Base-by-base conservation (phyloP, 2,329 filamentous ascomycete species). In the Trichoderma brevicompactum region DNA sequence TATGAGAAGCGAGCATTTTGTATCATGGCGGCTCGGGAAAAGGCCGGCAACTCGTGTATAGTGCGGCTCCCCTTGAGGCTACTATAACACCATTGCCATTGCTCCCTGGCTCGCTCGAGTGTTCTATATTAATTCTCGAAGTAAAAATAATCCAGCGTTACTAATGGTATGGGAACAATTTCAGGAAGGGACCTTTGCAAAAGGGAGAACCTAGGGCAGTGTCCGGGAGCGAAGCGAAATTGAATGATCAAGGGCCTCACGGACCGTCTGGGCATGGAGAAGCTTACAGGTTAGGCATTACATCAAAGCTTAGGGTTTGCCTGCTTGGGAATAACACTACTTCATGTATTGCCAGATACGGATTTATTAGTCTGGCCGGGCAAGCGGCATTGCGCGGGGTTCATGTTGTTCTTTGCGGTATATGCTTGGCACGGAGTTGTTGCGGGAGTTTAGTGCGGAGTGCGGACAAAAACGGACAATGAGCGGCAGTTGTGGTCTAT, bases 211-310 rank as follows among this genome's bases (percentile, higher is more conserved):
- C 23, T 5, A 28, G 36, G 38, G 49, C n/a, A 53, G n/a, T 28
- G 23, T n/a, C 32, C 48, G 10, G 38, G 5, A 44, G 58, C n/a
- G 46, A 62, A 62, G 58, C 58, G 58, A 62, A 28, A 62, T 62
- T 62, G 58, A 52, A 32, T 3, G 15, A 49, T 43, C 38, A 61
- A 50, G 58, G 58, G 28, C 19, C 28, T 53, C 48, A 10, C 36
- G 28, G 58, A 53, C 48, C 38, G 15, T 19, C n/a, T 38, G 15
- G 23, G 12, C 10, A 62, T 52, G 40, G 46, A 44, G n/a, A 62
- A 52, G 48, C 38, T 53, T 62, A 43, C 52, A 36, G 10, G 19
- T 28, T 43, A 43, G 38, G 52, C 40, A 41, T 28, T 38, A 38
- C 36, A 38, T 7, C 10, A 38, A 38, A 38, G 36, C 36, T 38